Base-by-base conservation (phyloP, 441 rosid species). In the Populus hybrid region DNA sequence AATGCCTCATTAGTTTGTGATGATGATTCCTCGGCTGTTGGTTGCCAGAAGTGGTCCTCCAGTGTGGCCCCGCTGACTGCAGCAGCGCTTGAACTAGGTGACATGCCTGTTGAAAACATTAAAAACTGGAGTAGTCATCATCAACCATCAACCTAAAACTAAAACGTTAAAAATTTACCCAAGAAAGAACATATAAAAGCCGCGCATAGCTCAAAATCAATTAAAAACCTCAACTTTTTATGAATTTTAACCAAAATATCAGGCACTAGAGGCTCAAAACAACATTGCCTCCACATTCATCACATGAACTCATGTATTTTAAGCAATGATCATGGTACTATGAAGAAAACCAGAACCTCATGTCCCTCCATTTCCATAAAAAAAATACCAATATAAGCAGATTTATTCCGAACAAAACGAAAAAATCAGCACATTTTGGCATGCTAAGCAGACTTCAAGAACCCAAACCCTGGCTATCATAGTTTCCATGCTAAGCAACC, bases 1-100 rank as follows among this genome's bases (percentile, higher is more conserved):
- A 84, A 85, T 23, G 93, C 86, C 80, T 91, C 87, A 71, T 89
- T 85, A 80, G 80, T 83, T 35, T 84, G 75, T 75, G 73, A 74
- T 19, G 77, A 77, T 7, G 79, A 75, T 11, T 81, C 82, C 71
- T 77, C 80, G 21, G 91, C 83, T 10, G 85, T 53, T 53, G 79
- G 38, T 82, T 91, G 67, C 85, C 85, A 82, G 66, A 84, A 81
- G 69, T 72, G 78, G 5, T 86, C 90, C 26, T 87, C 91, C 4
- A 68, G 67, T 6, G 82, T 21, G 67, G 71, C n/a, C 18, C 83
- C 84, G 74, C 73, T 46, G 14, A 81, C 70, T 53, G 81, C 66
- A 6, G 78, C 80, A 12, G 85, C n/a, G 77, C 87, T 88, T 73
- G 94, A 91, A 83, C 91, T 91, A 24, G 97, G 75, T 16, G 95